phyloP scores from a whole-genome alignment of 2,329 filamentous ascomycete species.

The Hypoxylon sp. region DNA sequence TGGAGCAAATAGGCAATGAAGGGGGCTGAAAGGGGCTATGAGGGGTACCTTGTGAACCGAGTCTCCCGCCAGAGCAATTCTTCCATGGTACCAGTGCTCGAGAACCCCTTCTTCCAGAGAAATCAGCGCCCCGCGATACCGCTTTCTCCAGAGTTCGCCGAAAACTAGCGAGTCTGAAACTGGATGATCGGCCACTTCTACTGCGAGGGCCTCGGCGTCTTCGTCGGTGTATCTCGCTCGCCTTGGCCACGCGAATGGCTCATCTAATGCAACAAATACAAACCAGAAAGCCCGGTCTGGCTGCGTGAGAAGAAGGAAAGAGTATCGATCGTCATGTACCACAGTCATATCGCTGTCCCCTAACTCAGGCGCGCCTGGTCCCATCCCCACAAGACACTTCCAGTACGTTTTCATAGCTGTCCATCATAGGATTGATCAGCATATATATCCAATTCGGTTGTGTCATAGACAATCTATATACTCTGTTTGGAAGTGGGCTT shows the following conservation, averaged over 20 bases:
- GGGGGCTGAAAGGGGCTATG: background rate
- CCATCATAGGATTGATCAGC: background rate
- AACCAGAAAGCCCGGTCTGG: constrained; percentile 46
- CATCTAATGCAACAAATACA: constrained; percentile 47
- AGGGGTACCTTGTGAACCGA: constrained; percentile 56
- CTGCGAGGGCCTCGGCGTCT: constrained; percentile 52
- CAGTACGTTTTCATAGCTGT: constrained; percentile 37
- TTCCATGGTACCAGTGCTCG: constrained; percentile 54
- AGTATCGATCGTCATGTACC: constrained; percentile 26
- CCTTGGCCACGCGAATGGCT: constrained; percentile 47
- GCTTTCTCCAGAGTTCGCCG: constrained; percentile 54
- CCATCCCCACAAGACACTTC: constrained; percentile 35
- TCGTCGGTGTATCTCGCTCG: constrained; percentile 51
- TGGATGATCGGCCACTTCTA: constrained; percentile 48
- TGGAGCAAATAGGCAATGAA: background rate
- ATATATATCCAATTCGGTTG: background rate
- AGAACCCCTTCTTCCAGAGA: constrained; percentile 56
- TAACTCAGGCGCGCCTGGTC: constrained; percentile 20
- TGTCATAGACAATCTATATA: background rate
- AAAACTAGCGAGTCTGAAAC: constrained; percentile 54
- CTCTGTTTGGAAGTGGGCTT: background rate
- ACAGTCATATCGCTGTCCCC: constrained; percentile 34
- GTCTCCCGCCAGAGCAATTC: constrained; percentile 58
- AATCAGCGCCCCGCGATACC: constrained; percentile 45
- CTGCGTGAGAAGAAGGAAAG: constrained; percentile 11